Evolutionary conservation across 768 basidiomycete species (phyloP), one percentile per base, ranked within the genome.

Genomic region (Hericium coralloides): DNA sequence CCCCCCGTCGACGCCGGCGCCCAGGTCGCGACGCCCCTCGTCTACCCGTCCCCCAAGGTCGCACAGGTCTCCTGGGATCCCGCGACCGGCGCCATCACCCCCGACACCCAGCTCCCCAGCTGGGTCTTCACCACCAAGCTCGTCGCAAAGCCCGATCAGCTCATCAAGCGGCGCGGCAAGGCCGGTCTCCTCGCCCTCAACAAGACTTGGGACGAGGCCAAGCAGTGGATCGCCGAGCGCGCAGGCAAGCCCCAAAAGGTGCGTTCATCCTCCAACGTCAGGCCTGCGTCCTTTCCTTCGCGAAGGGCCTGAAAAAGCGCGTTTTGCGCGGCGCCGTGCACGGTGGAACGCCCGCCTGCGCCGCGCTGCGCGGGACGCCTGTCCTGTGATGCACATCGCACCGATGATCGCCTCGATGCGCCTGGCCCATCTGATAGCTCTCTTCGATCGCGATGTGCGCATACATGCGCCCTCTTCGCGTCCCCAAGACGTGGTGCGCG

Each of bases 91-190:
- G 65, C 79, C 2, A 75, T 84, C 72, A 83, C 82, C 0, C 73
- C 81, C 38, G 83, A 84, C 56, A 76, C 68, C 39, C 72, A 77
- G 59, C 73, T 93, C 31, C 90, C 90, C 15, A 72, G 78, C 65
- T 94, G 91, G 92, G 87, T 94, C 38, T 85, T 83, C 75, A 82
- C 78, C 63, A 83, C 74, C 63, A 91, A 92, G 78, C 90, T 95
- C 70, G 94, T 97, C 66, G 94, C 85, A 17, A 97, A 97, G 77
- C 94, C 94, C 23, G 94, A 95, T 76, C 94, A 97, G 76, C 87
- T 98, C 73, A 98, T 98, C 84, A 99, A 98, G 79, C 89, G 97
- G 63, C 90, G 97, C 60, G 97, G 97, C 67, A 99, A 99, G 81
- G 93, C 93, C 20, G 97, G 97, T 62, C 81, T 99, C 14, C 83